Base-by-base conservation (phyloP, 148 eudicot genomes). In the Polygonum maritimum region DNA sequence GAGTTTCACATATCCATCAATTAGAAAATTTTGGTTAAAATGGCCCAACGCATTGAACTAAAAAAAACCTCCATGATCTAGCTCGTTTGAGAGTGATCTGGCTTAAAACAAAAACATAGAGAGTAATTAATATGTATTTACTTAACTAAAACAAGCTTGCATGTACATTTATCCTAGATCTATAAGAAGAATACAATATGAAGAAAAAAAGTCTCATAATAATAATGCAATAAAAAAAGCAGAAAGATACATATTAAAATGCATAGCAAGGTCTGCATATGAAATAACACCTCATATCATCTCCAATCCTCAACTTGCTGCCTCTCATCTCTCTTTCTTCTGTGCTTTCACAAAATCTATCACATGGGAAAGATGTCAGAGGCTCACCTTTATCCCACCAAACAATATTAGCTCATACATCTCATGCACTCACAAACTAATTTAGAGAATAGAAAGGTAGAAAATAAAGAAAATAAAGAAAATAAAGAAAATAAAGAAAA, bases 311-410 rank as follows among this genome's bases (percentile, higher is more conserved):
- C 49, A 39, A 40, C 49, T 39, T 39, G 47, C 74, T 40, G 49
- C 33, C 82, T 78, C 35, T 78, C 78, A 26, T 70, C 75, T 62
- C 57, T 74, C 69, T 77, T 58, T 47, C 35, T 71, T 38, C 69
- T 63, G 69, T 33, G 69, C 69, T 74, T 74, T 52, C 41, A 49
- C 76, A 74, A 74, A 74, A 74, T 74, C 54, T 74, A 74, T 74
- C 76, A 74, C 76, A 74, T 74, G 76, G 76, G 58, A 48, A 52
- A 71, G 62, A 74, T 47, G 76, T 74, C 76, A 74, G 76, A 74
- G 31, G 58, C 74, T 71, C 40, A 74, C 76, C 60, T 15, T 74
- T 52, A 21, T 74, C 76, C 39, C 76, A 39, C 74, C 47, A 40
- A 71, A 45, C 74, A 71, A 40, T 71, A 71, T 45, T 39, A 69